A percentile compares a stretch with the other conserved stretches of the same genome.
Evolutionary conservation across 352 stramenopile species (phyloP).

Genomic region (Globisporangium cystogenes): DNA sequence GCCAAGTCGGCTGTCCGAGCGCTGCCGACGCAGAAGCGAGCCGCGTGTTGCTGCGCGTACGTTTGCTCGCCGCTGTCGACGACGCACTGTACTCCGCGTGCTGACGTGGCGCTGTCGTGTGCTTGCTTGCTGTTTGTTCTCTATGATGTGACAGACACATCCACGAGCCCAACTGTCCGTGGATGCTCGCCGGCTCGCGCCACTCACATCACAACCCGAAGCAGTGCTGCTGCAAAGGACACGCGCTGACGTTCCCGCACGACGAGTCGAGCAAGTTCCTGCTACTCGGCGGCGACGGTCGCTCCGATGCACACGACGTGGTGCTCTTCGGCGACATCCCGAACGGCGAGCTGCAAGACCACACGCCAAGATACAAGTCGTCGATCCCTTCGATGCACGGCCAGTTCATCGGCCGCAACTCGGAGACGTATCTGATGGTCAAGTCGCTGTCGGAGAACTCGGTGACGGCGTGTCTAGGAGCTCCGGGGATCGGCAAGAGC

Average conservation of each 20-base stretch:
- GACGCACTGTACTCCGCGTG: neutral
- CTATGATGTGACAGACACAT: constrained; percentile 37
- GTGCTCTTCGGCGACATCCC: constrained; percentile 66
- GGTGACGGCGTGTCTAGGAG: constrained; percentile 66
- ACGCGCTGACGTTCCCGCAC: constrained; percentile 60
- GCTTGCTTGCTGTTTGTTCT: neutral
- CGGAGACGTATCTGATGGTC: constrained; percentile 75
- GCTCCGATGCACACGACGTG: constrained; percentile 43
- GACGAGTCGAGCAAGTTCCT: constrained; percentile 84
- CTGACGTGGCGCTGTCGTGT: neutral
- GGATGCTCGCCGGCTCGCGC: constrained; percentile 52
- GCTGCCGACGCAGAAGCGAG: constrained; percentile 50
- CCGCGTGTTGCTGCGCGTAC: constrained; percentile 78
- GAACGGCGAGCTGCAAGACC: constrained; percentile 48
- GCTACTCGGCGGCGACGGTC: constrained; percentile 35
- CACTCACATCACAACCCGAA: constrained; percentile 65
- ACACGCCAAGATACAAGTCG: constrained; percentile 62
- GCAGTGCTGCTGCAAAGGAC: constrained; percentile 72
- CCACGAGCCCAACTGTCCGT: constrained; percentile 63
- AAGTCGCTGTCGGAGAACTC: constrained; percentile 69
- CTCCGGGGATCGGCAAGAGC: constrained; percentile 76
- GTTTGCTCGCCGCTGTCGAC: constrained; percentile 6
- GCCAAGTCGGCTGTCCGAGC: constrained; percentile 62
- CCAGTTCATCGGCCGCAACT: constrained; percentile 78
- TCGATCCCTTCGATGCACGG: constrained; percentile 81